These are phyloP conservation scores for Podospora pseudopauciseta DNA, from an alignment of 495 filamentous ascomycete genomes.

Conservation along the genomic window DNA sequence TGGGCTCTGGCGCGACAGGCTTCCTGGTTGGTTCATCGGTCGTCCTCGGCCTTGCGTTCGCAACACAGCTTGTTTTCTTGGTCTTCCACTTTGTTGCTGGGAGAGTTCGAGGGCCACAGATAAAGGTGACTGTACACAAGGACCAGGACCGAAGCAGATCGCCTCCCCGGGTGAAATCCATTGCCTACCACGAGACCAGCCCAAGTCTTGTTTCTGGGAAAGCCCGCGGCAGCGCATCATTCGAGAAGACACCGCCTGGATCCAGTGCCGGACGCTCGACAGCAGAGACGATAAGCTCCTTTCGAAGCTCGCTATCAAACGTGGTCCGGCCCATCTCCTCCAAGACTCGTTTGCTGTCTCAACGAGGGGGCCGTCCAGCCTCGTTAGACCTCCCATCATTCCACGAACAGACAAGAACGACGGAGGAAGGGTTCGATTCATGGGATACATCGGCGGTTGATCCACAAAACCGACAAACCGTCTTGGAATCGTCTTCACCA, in stretches of 20 bases:
- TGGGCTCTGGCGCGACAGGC: slow-evolving; percentile 27
- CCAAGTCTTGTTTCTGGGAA: slow-evolving; percentile 30
- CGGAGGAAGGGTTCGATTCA: slow-evolving; percentile 60
- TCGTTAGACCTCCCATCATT: slow-evolving; percentile 39
- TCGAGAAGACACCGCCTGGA: slow-evolving; percentile 35
- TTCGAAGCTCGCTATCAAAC: slow-evolving; percentile 52
- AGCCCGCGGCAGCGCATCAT: slow-evolving; percentile 22
- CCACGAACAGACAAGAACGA: slow-evolving; percentile 23
- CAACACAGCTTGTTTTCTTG: slow-evolving; percentile 39
- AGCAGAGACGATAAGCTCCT: slow-evolving; percentile 50
- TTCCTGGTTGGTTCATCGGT: slow-evolving; percentile 40
- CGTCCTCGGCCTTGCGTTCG: slow-evolving; percentile 40
- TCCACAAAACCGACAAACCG: slow-evolving; percentile 52
- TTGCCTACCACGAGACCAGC: slow-evolving; percentile 44
- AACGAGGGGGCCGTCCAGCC: slow-evolving; percentile 30
- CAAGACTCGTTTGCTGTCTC: slow-evolving; percentile 43
- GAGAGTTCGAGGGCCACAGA: slow-evolving; percentile 25
- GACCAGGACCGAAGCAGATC: slow-evolving; percentile 30
- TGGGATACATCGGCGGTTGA: slow-evolving; percentile 67
- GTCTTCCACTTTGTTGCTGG: slow-evolving; percentile 36
- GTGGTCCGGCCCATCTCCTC: slow-evolving; percentile 50
- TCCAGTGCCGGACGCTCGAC: slow-evolving; percentile 41
- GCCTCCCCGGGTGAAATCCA: slow-evolving; percentile 40
- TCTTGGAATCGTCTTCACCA: slow-evolving; percentile 45
- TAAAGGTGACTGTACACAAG: slow-evolving; percentile 25